Conservation (phyloP, 805 yeast species). For the Maudiozyma saulgeensis region DNA sequence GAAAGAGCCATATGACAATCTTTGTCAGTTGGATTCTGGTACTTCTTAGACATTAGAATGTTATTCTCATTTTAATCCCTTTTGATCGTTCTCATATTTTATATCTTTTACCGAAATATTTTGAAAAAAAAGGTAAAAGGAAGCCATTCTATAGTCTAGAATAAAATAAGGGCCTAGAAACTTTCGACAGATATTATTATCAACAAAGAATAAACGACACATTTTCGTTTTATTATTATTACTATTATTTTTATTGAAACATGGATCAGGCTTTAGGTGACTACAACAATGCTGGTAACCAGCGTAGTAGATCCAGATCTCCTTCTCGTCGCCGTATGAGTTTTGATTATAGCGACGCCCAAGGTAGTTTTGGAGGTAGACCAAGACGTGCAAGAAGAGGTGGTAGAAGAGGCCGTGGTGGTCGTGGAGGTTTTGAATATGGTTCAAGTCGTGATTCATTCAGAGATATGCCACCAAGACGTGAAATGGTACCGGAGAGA, state of each 20-base stretch:
- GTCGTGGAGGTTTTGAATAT: conserved; percentile 5
- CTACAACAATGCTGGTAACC: conserved; percentile 1
- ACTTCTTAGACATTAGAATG: too few relatives aligned
- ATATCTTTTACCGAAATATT: too few relatives aligned
- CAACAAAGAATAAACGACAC: too few relatives aligned
- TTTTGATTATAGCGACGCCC: conserved; percentile 25
- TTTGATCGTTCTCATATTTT: too few relatives aligned
- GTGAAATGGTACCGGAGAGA: conserved; percentile 30
- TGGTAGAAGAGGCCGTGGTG: conserved; percentile 3
- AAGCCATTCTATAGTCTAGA: too few relatives aligned
- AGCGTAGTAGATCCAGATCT: conserved; percentile 17
- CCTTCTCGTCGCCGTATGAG: conserved; percentile 19
- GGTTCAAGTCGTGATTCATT: neutral
- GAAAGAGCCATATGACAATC: too few relatives aligned
- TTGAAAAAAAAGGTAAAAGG: too few relatives aligned
- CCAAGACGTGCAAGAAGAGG: conserved; percentile 7
- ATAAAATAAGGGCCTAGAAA: too few relatives aligned
- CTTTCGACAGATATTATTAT: too few relatives aligned
- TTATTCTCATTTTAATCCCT: too few relatives aligned
- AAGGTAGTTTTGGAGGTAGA: conserved; percentile 6
- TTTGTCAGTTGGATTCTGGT: too few relatives aligned
- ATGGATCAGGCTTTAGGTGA: neutral
- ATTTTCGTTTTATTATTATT: too few relatives aligned
- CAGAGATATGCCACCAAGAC: neutral
- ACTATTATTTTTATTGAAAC: neutral